Percentiles rank a stretch among this genome's conserved stretches.
Evolutionary conservation across 768 basidiomycete species (phyloP).

Genomic region (Neoboletus brunneissimus): DNA sequence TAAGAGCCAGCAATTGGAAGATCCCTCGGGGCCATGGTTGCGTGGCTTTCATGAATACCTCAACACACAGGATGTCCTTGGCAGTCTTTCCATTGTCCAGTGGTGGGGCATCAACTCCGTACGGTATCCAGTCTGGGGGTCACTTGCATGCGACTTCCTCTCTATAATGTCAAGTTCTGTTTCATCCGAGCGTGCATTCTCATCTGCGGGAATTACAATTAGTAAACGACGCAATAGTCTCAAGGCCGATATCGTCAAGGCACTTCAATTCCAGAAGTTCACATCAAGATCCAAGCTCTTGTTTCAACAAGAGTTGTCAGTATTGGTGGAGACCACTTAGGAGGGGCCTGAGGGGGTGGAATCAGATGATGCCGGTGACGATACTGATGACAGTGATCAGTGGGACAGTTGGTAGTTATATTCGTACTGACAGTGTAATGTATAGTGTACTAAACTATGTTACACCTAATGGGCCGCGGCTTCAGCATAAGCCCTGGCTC

Average conservation of each 20-base stretch:
- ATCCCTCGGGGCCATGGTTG: background rate
- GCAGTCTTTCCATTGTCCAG: background rate
- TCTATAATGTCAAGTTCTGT: background rate
- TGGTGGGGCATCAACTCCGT: background rate
- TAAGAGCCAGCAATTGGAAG: background rate
- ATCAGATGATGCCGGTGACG: background rate
- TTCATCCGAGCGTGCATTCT: background rate
- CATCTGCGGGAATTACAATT: background rate
- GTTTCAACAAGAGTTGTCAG: background rate
- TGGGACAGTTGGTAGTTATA: too few relatives aligned
- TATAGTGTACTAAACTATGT: too few relatives aligned
- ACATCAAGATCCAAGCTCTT: background rate
- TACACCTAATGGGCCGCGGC: too few relatives aligned
- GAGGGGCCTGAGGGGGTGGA: background rate
- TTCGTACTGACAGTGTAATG: too few relatives aligned
- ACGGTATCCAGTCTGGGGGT: background rate
- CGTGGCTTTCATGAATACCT: too few relatives aligned
- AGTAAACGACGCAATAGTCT: background rate
- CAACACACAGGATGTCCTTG: too few relatives aligned
- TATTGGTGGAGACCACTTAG: too few relatives aligned
- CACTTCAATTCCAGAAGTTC: too few relatives aligned
- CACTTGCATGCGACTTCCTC: too few relatives aligned
- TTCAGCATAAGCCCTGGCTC: too few relatives aligned
- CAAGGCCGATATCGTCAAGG: too few relatives aligned
- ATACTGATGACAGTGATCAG: too few relatives aligned